phyloP scores from a whole-genome alignment of 306 rosid species.

The Ziziphus jujuba region DNA sequence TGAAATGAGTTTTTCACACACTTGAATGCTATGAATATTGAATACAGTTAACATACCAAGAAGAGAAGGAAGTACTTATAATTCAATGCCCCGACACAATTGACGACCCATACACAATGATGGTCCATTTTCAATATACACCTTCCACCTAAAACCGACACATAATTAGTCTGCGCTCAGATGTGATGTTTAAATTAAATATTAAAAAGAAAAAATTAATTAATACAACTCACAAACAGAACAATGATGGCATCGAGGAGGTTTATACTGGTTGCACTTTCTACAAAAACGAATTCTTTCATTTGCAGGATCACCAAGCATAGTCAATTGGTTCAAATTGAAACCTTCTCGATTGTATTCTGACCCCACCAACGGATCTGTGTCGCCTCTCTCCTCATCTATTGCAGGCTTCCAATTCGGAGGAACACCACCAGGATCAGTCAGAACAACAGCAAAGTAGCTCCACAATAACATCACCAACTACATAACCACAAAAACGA shows the following conservation, averaged over 20 bases:
- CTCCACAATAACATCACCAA: conserved; percentile 81
- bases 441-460: conserved; percentile 67
- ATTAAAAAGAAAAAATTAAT: conserved; percentile 3
- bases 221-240: conserved; percentile 65
- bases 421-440: conserved; percentile 71
- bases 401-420: conserved; percentile 57
- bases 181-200: not conserved
- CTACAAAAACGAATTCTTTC: conserved; percentile 58
- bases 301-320: conserved; percentile 27
- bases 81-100: conserved; percentile 80
- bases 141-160: conserved; percentile 61
- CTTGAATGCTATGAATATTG: not conserved
- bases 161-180: conserved; percentile 11
- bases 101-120: conserved; percentile 84
- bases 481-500: conserved; percentile 48
- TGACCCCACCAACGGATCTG: conserved; percentile 45
- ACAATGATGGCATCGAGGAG: conserved; percentile 82
- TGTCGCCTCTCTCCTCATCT: conserved; percentile 57
- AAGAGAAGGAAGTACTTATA: conserved; percentile 77
- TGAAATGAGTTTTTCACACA: not conserved
- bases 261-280: conserved; percentile 76
- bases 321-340: conserved; percentile 22
- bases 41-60: conserved; percentile 49
- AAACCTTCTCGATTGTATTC: conserved; percentile 22
- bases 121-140: conserved; percentile 83